Conservation (phyloP, 192 early-diverging fungal genomes). For the Globomyces pollinis-pini region DNA sequence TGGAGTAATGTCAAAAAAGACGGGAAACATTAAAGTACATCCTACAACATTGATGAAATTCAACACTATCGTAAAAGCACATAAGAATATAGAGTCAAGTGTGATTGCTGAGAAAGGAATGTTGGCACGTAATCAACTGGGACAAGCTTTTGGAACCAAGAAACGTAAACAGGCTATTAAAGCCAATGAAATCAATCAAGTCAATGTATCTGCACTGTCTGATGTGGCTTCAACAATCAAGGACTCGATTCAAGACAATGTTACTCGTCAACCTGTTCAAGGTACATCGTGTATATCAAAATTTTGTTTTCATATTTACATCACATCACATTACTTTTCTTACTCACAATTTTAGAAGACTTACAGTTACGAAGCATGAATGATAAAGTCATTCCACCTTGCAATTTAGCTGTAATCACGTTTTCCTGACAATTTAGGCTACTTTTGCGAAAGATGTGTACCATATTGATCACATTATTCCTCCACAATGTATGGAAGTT, state of each 20-base stretch:
- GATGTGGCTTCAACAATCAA: slow-evolving; percentile 59
- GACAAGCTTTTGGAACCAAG: slow-evolving; percentile 89
- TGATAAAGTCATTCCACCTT: slow-evolving; percentile 68
- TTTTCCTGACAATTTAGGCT: slow-evolving; percentile 28
- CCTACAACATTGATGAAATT: slow-evolving; percentile 60
- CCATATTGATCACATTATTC: slow-evolving; percentile 66
- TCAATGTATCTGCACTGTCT: slow-evolving; percentile 62
- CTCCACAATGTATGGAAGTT: slow-evolving; percentile 50
- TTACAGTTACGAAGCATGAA: slow-evolving; percentile 41
- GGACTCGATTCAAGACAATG: slow-evolving; percentile 58
- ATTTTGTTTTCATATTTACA: slow-evolving; percentile 1
- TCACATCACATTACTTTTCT: slow-evolving; percentile 19
- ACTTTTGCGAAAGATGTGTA: slow-evolving; percentile 68
- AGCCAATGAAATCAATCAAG: slow-evolving; percentile 77
- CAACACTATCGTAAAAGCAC: slow-evolving; percentile 61
- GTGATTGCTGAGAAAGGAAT: slow-evolving; percentile 33
- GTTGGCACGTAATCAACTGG: slow-evolving; percentile 68
- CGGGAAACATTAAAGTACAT: slow-evolving; percentile 60
- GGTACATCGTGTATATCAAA: no score
- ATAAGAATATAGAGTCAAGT: slow-evolving; percentile 40
- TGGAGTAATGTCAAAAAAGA: slow-evolving; percentile 67
- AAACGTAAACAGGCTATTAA: slow-evolving; percentile 75
- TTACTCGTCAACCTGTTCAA: slow-evolving; percentile 52
- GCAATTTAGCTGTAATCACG: slow-evolving; percentile 43
- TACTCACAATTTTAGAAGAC: no score